phyloP scores from a whole-genome alignment of 1,284 basidiomycete genomes.

The Pyrrhoderma noxium region DNA sequence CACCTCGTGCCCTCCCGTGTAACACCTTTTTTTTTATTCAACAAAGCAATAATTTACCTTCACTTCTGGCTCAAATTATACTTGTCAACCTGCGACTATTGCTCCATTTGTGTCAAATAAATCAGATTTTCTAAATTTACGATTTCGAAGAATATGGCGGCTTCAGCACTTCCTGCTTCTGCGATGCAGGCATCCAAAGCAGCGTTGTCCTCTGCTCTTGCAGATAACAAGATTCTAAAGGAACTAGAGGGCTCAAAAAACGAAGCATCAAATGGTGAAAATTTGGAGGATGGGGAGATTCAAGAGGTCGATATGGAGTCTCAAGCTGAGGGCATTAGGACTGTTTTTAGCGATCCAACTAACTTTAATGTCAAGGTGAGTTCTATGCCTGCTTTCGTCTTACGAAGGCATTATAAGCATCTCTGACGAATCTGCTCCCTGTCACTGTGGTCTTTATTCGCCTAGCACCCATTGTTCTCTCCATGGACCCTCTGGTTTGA shows the following conservation, averaged over 20 bases:
- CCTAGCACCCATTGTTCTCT: conserved; percentile 84
- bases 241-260: conserved; percentile 20
- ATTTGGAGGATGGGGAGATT: conserved; percentile 61
- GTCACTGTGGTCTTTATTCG: conserved; percentile 1
- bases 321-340: conserved; percentile 76
- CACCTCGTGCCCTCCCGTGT: no score
- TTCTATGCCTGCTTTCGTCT: conserved; percentile 9
- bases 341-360: conserved; percentile 84
- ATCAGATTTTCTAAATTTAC: no score
- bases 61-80: no score
- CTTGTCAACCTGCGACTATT: no score
- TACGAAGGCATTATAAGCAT: neutral
- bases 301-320: conserved; percentile 75
- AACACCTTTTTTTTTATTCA: no score
- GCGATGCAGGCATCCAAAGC: conserved; percentile 68
- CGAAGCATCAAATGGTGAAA: conserved; percentile 18
- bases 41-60: no score
- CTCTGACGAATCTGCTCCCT: conserved; percentile 16
- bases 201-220: conserved; percentile 61
- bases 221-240: conserved; percentile 46
- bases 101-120: no score
- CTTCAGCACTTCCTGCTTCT: conserved; percentile 43
- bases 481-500: conserved; percentile 98
- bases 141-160: no score
- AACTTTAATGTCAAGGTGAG: conserved; percentile 89